Base-by-base conservation (phyloP, 2,329 filamentous ascomycete genomes). In the Monilinia polystroma region DNA sequence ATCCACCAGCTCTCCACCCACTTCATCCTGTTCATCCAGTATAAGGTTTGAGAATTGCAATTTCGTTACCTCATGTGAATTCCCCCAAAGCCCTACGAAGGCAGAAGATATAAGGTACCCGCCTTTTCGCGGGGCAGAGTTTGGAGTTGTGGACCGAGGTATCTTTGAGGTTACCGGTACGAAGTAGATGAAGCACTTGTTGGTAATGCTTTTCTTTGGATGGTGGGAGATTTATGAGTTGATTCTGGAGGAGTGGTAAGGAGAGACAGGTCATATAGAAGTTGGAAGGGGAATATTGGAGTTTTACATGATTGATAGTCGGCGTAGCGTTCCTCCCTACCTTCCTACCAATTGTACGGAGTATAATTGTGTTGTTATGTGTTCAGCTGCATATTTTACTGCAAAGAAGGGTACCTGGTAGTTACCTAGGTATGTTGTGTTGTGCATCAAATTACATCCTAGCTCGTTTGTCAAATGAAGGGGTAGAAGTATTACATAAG, bases 401-500 rank as follows among this genome's bases (percentile, higher is more conserved):
- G 20, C 43, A 4, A 16, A 23, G 57, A 32, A 43, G 26, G 16
- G 41, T 41, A 43, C 23, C 32, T 8, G 32, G 41, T 43, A 43
- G 41, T 14, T 14, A 2, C 29, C 29, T 29, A 29, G 29, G 29
- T 29, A 35, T 35, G 32, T 43, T 16, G 4, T 14, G 12, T 43
- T 43, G 12, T 41, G 38, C 38, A 41, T 12, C 38, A 14, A 16
- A 32, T 58, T 38, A 18, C 41, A 29, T 20, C 10, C 35, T 8
- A 5, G 20, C 32, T 57, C 14, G 55, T 57, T 57, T 43, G 7
- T 16, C 10, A 58, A n/a, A 58, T 58, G 38, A 57, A 57, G 55
- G 55, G 26, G 56, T 47, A 47, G 16, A 59, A 23, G 57, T 23
- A 20, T 60, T 60, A 49, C 45, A 20, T 60, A 60, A 60, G 57